Evolutionary conservation across 2,329 filamentous ascomycete species (phyloP), one percentile per base, ranked within the genome.

Genomic region (Talaromyces rugulosus): DNA sequence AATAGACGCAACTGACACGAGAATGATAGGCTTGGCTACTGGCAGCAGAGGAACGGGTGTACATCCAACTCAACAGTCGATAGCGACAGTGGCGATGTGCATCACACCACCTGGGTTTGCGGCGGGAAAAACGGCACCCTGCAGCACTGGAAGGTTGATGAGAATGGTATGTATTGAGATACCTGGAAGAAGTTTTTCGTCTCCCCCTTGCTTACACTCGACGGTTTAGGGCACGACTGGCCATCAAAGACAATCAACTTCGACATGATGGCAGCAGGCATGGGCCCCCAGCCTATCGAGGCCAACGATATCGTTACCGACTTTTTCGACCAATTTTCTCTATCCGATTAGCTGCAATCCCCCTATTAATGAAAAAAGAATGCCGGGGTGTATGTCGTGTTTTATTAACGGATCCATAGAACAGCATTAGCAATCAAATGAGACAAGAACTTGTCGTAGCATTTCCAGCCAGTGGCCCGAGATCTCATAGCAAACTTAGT

Each of bases 81-180:
- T 27, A 69, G 73, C 40, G 72, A 76, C 44, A 67, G 73, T 30
- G 75, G 75, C 5, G 71, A 79, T 34, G 79, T 82, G n/a, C 75
- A 79, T 56, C 77, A 79, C 68, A 68, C 70, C 6, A 74, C 67
- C 1, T 82, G 79, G 79, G 75, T 70, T 0, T 82, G 80, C 62
- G 70, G 69, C 5, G 74, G 71, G 14, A 61, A 63, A 3, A 61
- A 72, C 1, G 76, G 74, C 0, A 68, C 70, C 5, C 53, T 82
- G 57, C 75, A 81, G 64, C 80, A 82, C 64, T 81, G 78, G 68
- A 79, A 78, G 62, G 71, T 80, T 0, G 74, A 78, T 58, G 69
- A 72, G 53, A 75, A 81, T 71, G 78, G 77, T 76, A 67, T 61
- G 74, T 8, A 23, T 31, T n/a, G 2, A n/a, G 16, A 7, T 50